Percentiles rank a stretch among this genome's conserved stretches.
These are phyloP conservation scores for Xylaria cubensis DNA, from an alignment of 495 filamentous ascomycete genomes.

Conservation along the genomic window DNA sequence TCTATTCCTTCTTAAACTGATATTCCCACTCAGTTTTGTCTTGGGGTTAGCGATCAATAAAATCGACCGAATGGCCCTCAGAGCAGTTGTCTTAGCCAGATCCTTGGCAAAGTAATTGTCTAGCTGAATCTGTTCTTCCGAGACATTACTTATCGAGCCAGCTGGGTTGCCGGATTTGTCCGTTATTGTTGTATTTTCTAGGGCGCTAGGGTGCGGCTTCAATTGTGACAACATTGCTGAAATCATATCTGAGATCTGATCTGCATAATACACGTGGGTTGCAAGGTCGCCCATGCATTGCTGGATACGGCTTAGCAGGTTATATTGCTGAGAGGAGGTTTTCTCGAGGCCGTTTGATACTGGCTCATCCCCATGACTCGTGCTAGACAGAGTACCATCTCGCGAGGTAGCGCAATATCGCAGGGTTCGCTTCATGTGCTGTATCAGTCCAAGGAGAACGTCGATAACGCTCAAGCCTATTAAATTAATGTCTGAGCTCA, in stretches of 20 bases:
- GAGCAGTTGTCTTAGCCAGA: constrained; percentile 74
- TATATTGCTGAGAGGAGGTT: constrained; percentile 46
- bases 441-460: constrained; percentile 78
- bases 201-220: constrained; percentile 62
- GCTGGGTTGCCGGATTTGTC: constrained; percentile 47
- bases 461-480: constrained; percentile 95
- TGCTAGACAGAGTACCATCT: constrained; percentile 37
- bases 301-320: constrained; percentile 71
- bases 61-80: constrained; percentile 82
- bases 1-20: constrained; percentile 70
- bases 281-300: constrained; percentile 84
- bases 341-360: constrained; percentile 35
- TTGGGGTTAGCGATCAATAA: constrained; percentile 77
- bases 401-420: constrained; percentile 64
- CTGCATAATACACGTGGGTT: constrained; percentile 91
- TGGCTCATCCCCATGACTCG: constrained; percentile 33
- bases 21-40: constrained; percentile 62
- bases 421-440: constrained; percentile 76
- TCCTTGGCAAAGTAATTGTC: constrained; percentile 77
- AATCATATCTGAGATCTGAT: constrained; percentile 93
- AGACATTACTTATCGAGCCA: constrained; percentile 37
- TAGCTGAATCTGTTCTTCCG: constrained; percentile 46
- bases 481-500: constrained; percentile 87
- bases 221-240: constrained; percentile 76
- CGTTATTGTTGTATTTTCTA: constrained; percentile 46